These are phyloP conservation scores for Hapsidospora chrysogenum DNA, from an alignment of 495 filamentous ascomycete genomes.

Conservation along the genomic window DNA sequence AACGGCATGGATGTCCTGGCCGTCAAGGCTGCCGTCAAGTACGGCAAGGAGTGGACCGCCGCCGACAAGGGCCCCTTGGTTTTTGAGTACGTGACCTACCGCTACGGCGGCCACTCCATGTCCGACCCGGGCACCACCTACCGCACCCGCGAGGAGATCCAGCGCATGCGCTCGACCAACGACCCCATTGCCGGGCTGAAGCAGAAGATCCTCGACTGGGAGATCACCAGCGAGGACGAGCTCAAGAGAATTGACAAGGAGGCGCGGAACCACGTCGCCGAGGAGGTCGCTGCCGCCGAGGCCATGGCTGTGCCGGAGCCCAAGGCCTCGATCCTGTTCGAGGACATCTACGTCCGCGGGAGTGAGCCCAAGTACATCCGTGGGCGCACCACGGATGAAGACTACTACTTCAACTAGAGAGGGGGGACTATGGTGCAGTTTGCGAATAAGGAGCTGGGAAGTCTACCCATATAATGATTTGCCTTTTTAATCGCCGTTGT, in stretches of 20 bases:
- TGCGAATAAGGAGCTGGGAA: too few species aligned
- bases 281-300: conserved; percentile 83
- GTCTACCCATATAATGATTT: too few species aligned
- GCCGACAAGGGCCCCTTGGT: conserved; percentile 82
- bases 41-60: conserved; percentile 71
- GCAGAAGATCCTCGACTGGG: conserved; percentile 95
- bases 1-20: conserved; percentile 99
- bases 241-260: conserved; percentile 91
- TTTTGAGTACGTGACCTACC: conserved; percentile 97
- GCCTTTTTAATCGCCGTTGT: too few species aligned
- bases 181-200: conserved; percentile 97
- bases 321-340: conserved; percentile 65
- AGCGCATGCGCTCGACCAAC: conserved; percentile 96
- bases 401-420: conserved; percentile 51
- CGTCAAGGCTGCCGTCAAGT: conserved; percentile 86
- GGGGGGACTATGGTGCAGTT: neutral
- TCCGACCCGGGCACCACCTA: conserved; percentile 98
- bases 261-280: conserved; percentile 66
- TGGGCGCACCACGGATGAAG: conserved; percentile 82
- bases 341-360: conserved; percentile 93
- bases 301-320: conserved; percentile 63
- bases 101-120: conserved; percentile 98
- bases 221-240: conserved; percentile 83
- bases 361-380: conserved; percentile 82
- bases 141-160: conserved; percentile 96